phyloP scores from a whole-genome alignment of 2,329 filamentous ascomycete species.

The Fusarium ramigenum region DNA sequence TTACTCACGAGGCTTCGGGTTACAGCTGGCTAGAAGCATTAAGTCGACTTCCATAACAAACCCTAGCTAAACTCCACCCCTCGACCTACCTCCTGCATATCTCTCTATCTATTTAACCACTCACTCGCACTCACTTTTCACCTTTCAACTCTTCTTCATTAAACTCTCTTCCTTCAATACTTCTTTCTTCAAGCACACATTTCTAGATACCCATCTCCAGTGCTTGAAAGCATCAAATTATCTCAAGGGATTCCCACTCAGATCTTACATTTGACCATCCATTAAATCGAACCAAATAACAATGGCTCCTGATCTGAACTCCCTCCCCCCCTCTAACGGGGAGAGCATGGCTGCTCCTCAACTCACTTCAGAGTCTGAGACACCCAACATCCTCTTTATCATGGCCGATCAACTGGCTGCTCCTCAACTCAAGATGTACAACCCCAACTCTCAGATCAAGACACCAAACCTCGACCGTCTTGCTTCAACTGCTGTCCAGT shows the following conservation, averaged over 20 bases:
- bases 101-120: conserved; percentile 20
- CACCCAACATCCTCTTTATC: conserved; percentile 73
- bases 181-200: neutral
- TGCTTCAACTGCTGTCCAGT: conserved; percentile 84
- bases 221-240: neutral
- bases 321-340: conserved; percentile 66
- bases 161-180: neutral
- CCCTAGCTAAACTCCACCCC: neutral
- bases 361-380: conserved; percentile 41
- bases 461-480: conserved; percentile 89
- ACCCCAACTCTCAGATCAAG: conserved; percentile 87
- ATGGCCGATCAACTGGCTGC: conserved; percentile 97
- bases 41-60: neutral
- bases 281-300: conserved; percentile 7
- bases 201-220: neutral
- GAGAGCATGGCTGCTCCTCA: conserved; percentile 30
- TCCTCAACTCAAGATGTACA: conserved; percentile 91
- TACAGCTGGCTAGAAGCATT: conserved; percentile 19
- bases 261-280: neutral
- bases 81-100: neutral
- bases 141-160: neutral
- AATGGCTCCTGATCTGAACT: conserved; percentile 81
- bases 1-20: conserved; percentile 20
- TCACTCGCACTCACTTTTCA: neutral
- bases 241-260: neutral